Evolutionary conservation across 2,329 filamentous ascomycete genomes (phyloP).

Genomic region (Macrophomina pseudophaseolina): DNA sequence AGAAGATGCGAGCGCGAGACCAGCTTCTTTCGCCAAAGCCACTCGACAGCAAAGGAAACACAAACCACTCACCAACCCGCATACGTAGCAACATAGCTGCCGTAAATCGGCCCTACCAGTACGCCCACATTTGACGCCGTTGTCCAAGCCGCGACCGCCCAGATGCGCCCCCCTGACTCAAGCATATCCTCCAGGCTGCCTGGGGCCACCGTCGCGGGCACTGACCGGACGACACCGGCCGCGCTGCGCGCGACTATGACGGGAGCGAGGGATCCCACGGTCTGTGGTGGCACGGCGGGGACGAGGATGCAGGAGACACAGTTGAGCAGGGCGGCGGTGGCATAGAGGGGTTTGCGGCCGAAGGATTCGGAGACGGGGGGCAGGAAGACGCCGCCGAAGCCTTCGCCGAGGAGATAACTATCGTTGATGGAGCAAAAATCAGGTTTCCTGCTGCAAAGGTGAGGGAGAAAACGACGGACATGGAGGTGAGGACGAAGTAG

Average conservation of each 20-base stretch:
- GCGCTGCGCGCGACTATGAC: slow-evolving; percentile 13
- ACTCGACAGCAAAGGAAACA: no score
- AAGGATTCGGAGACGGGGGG: slow-evolving; percentile 47
- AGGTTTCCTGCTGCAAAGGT: not conserved
- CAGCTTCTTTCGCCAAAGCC: no score
- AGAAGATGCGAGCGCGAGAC: no score
- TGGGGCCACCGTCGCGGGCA: slow-evolving; percentile 14
- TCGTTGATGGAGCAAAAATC: not conserved
- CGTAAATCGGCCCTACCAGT: slow-evolving; percentile 21
- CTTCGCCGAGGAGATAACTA: slow-evolving; percentile 42
- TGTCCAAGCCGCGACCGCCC: slow-evolving; percentile 20
- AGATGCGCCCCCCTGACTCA: slow-evolving; percentile 3
- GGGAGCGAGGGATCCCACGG: not conserved
- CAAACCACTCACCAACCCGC: slow-evolving; percentile 11
- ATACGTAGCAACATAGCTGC: not conserved
- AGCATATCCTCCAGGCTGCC: slow-evolving; percentile 25
- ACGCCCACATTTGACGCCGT: slow-evolving; percentile 18
- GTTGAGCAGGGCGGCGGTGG: slow-evolving; percentile 38
- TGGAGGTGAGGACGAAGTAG: slow-evolving; percentile 18
- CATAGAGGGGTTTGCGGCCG: slow-evolving; percentile 45
- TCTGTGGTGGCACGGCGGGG: slow-evolving; percentile 3
- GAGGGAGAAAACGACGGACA: not conserved
- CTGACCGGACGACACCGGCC: slow-evolving; percentile 4
- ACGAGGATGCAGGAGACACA: slow-evolving; percentile 35
- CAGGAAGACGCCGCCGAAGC: slow-evolving; percentile 41